Evolutionary conservation across 768 basidiomycete genomes (phyloP).

Genomic region (Grammothele lineata): DNA sequence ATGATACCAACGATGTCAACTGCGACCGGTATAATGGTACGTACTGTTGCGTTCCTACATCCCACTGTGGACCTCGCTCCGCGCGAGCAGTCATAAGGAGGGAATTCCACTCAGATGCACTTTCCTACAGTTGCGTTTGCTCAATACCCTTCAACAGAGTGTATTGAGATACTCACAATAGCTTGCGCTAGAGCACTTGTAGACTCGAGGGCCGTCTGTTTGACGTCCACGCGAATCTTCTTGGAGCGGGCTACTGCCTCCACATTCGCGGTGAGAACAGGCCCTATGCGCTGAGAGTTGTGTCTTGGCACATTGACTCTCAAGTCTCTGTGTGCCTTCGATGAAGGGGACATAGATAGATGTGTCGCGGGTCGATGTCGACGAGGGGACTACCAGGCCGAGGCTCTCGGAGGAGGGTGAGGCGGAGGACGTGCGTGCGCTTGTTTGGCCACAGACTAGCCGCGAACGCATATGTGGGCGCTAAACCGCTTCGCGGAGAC

Average conservation of each 20-base stretch:
- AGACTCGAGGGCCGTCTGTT: conserved; percentile 58
- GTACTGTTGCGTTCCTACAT: conserved; percentile 81
- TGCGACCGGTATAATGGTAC: no score
- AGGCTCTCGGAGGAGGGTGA: no score
- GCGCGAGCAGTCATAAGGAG: conserved; percentile 73
- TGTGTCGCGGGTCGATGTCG: no score
- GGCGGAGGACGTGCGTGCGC: no score
- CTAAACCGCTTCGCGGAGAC: no score
- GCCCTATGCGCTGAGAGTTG: conserved; percentile 67
- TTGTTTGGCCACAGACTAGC: no score
- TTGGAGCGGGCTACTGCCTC: conserved; percentile 49
- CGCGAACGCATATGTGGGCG: no score
- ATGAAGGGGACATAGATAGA: conserved; percentile 57
- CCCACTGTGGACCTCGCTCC: conserved; percentile 83
- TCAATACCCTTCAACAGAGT: no score
- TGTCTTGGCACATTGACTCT: conserved; percentile 70
- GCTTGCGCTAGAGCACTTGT: conserved; percentile 49
- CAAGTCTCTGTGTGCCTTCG: conserved; percentile 51
- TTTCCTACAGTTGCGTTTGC: conserved; percentile 53
- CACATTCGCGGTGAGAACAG: conserved; percentile 57
- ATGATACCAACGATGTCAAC: no score
- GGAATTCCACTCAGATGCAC: conserved; percentile 86
- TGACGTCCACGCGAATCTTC: conserved; percentile 48
- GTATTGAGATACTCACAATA: conserved; percentile 53
- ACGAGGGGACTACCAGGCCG: no score